These are phyloP conservation scores for Phyllosticta citriasiana DNA, from an alignment of 2,329 filamentous ascomycete genomes.

Conservation along the genomic window DNA sequence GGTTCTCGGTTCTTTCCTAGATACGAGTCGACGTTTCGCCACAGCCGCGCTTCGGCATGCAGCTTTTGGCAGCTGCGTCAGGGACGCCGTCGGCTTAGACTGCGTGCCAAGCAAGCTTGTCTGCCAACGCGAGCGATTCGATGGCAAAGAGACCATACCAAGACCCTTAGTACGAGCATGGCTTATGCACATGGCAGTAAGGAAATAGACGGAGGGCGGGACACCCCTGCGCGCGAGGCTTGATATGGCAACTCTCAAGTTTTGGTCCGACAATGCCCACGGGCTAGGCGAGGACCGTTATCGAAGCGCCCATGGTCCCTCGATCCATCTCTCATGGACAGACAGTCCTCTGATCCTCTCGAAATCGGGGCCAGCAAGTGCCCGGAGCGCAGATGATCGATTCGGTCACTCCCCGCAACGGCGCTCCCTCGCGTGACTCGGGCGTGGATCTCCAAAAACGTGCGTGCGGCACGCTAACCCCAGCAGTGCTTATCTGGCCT, in stretches of 20 bases:
- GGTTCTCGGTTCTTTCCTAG: not conserved
- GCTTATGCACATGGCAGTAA: not conserved
- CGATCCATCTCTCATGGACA: not conserved
- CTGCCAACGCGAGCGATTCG: not conserved
- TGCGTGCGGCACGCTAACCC: not conserved
- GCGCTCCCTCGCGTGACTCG: constrained; percentile 5
- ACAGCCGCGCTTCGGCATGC: not conserved
- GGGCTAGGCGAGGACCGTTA: not conserved
- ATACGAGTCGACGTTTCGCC: not conserved
- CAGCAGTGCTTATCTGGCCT: constrained; percentile 8
- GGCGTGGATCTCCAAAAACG: not conserved
- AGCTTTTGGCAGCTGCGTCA: not conserved
- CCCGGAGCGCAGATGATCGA: not conserved
- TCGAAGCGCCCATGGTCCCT: not conserved
- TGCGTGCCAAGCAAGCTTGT: not conserved
- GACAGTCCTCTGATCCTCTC: not conserved
- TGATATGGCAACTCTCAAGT: not conserved
- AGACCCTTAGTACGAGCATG: not conserved
- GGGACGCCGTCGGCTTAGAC: not conserved
- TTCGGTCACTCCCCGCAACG: not conserved
- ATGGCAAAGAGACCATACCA: not conserved
- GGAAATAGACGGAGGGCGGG: not conserved
- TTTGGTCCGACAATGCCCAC: not conserved
- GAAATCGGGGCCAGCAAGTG: not conserved
- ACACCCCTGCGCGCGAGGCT: not conserved